Percentiles rank a stretch among this genome's conserved stretches.
Evolutionary conservation across 805 yeast genomes (phyloP).

Genomic region (Kuraishia hungarica): DNA sequence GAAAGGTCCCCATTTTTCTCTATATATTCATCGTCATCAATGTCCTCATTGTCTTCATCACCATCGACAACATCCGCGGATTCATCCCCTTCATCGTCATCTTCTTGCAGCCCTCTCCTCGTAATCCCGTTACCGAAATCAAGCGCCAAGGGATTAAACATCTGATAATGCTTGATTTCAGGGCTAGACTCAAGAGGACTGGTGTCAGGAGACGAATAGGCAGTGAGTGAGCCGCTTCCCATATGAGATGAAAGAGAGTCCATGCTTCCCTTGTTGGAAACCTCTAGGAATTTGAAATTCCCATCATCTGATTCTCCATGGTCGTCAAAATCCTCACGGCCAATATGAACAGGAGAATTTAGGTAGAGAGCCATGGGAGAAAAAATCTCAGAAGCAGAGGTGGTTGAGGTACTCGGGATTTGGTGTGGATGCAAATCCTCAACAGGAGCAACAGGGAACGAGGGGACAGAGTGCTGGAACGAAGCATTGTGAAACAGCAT

Average conservation of each 20-base stretch:
- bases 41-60: neutral
- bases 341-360: neutral
- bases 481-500: neutral
- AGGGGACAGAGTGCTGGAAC: neutral
- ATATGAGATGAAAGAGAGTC: neutral
- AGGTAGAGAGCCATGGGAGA: neutral
- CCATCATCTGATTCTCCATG: neutral
- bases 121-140: neutral
- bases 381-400: neutral
- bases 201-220: neutral
- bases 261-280: neutral
- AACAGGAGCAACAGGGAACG: neutral
- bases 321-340: neutral
- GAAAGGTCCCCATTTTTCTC: neutral
- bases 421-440: neutral
- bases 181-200: neutral
- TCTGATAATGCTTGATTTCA: neutral
- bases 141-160: neutral
- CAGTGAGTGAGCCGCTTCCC: neutral
- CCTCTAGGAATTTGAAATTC: neutral
- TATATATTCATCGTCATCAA: neutral
- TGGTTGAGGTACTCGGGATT: neutral
- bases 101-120: neutral
- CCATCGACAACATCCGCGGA: neutral
- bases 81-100: neutral